phyloP scores from a whole-genome alignment of 148 eudicot species.

The Rhododendron mucronatum region DNA sequence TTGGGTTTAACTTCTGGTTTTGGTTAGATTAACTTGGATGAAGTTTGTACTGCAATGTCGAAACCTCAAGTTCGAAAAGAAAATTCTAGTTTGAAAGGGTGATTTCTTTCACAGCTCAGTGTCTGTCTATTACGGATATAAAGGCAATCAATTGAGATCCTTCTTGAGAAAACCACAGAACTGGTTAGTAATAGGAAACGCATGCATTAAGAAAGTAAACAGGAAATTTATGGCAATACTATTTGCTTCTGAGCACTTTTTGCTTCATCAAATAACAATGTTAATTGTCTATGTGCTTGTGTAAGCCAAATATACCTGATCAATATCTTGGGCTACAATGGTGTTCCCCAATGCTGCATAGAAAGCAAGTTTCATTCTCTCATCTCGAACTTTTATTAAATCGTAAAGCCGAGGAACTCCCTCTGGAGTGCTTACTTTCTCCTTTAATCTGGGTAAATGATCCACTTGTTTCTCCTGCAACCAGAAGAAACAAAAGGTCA shows the following conservation, averaged over 20 bases:
- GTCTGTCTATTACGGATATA: background rate
- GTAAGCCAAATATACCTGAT: conserved; percentile 51
- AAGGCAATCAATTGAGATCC: background rate
- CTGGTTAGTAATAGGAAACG: background rate
- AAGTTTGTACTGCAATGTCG: background rate
- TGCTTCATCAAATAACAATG: background rate
- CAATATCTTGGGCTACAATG: conserved; percentile 79
- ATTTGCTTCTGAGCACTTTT: background rate
- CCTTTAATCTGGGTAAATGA: conserved; percentile 54
- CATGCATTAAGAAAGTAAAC: background rate
- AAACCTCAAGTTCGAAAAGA: background rate
- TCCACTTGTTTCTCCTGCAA: conserved; percentile 88
- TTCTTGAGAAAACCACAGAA: background rate
- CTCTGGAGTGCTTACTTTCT: conserved; percentile 72
- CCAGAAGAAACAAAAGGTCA: background rate
- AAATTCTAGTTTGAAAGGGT: background rate
- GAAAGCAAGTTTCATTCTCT: conserved; percentile 81
- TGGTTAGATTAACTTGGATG: background rate
- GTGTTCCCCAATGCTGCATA: conserved; percentile 86
- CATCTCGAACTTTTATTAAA: conserved; percentile 74
- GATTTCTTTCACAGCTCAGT: background rate
- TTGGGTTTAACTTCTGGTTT: background rate
- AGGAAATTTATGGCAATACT: background rate
- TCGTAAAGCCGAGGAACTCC: conserved; percentile 93
- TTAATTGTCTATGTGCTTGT: background rate